Conservation (phyloP, 2,329 filamentous ascomycete species). For the Didymella glomerata region DNA sequence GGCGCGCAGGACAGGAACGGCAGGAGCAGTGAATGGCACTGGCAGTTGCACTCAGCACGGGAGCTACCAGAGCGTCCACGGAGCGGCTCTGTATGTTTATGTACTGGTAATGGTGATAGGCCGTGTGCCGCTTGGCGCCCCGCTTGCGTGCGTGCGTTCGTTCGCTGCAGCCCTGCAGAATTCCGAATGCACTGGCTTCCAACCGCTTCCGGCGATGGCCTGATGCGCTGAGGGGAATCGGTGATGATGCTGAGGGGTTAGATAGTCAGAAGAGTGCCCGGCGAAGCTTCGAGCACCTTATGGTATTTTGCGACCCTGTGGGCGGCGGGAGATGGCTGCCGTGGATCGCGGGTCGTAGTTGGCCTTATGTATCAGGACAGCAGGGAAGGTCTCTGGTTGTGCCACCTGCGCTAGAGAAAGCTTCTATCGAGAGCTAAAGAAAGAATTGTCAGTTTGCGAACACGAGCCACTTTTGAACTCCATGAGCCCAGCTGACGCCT, state of each 20-base stretch:
- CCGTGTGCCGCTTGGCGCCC: constrained; percentile 36
- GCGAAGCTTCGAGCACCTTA: constrained; percentile 3
- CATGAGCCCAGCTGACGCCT: constrained; percentile 31
- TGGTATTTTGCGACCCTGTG: constrained; percentile 5
- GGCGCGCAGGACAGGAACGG: constrained; percentile 30
- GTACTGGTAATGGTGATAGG: constrained; percentile 27
- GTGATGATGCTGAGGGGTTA: constrained; percentile 32
- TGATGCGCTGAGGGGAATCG: constrained; percentile 29
- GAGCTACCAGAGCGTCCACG: constrained; percentile 12
- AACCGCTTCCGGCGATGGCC: constrained; percentile 41
- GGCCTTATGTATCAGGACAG: constrained; percentile 26
- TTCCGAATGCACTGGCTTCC: constrained; percentile 29
- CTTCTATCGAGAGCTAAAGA: constrained; percentile 35
- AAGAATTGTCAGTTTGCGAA: constrained; percentile 34
- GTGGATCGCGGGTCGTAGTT: constrained; percentile 18
- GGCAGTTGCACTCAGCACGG: constrained; percentile 13
- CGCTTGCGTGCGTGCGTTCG: constrained; percentile 32
- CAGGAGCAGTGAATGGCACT: constrained; percentile 19
- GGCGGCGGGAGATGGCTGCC: constrained; percentile 10
- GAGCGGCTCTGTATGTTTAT: constrained; percentile 30
- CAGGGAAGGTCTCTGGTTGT: constrained; percentile 21
- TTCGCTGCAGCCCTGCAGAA: constrained; percentile 32
- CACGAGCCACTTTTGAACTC: constrained; percentile 27
- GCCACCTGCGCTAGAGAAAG: constrained; percentile 32
- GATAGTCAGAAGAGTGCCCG: constrained; percentile 19